phyloP scores from a whole-genome alignment of 495 filamentous ascomycete species.

The Staphylotrichum tortipilum region DNA sequence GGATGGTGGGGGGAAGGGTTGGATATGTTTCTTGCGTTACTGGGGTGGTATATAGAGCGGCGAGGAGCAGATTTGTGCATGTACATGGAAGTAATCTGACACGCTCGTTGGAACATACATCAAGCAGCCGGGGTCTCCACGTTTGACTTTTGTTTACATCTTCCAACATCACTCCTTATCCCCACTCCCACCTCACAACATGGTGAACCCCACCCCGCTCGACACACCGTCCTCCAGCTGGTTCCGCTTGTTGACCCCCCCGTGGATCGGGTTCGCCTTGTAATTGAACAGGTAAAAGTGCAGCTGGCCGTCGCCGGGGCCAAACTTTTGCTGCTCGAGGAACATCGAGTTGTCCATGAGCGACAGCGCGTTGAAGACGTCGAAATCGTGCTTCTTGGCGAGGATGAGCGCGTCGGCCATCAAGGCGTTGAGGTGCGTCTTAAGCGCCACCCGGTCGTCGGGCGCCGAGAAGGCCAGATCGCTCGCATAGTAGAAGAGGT shows the following conservation, averaged over 20 bases:
- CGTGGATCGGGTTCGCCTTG: constrained; percentile 66
- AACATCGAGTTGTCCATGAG: constrained; percentile 90
- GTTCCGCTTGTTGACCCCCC: constrained; percentile 75
- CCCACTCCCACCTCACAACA: constrained; percentile 43
- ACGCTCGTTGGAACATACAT: too few relatives aligned
- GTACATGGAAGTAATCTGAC: too few relatives aligned
- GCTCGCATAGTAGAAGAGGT: constrained; percentile 92
- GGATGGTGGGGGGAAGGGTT: background rate
- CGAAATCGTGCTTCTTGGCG: constrained; percentile 79
- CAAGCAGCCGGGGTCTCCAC: too few relatives aligned
- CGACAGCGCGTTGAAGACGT: constrained; percentile 94
- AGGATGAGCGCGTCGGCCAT: constrained; percentile 80
- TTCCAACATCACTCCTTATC: background rate
- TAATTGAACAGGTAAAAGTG: constrained; percentile 98
- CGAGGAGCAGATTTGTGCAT: too few relatives aligned
- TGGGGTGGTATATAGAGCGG: too few relatives aligned
- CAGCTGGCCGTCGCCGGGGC: constrained; percentile 82
- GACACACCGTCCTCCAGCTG: constrained; percentile 60
- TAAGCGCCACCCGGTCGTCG: constrained; percentile 47
- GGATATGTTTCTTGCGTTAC: too few relatives aligned
- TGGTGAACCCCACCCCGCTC: constrained; percentile 85
- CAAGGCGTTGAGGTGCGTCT: constrained; percentile 62
- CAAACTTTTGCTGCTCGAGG: constrained; percentile 86
- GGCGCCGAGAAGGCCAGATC: constrained; percentile 63
- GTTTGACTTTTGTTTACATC: background rate